These are phyloP conservation scores for Cytospora piceicola DNA, from an alignment of 2,329 filamentous ascomycete species.

Conservation along the genomic window DNA sequence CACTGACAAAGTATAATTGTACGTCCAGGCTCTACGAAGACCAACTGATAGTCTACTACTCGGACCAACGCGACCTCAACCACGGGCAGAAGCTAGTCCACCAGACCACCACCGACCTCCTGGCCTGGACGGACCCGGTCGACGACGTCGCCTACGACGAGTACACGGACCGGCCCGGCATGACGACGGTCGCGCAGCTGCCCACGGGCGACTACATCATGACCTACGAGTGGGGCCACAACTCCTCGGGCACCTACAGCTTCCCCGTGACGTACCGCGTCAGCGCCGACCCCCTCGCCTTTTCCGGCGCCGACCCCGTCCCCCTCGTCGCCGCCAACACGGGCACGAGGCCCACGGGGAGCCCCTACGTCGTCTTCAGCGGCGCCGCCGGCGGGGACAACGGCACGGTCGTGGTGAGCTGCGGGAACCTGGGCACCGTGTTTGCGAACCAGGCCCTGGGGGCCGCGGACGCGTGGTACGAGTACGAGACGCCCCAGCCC, in stretches of 20 bases:
- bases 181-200: slow-evolving; percentile 65
- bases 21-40: slow-evolving; percentile 52
- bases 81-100: slow-evolving; percentile 73
- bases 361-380: slow-evolving; percentile 51
- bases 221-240: slow-evolving; percentile 57
- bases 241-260: slow-evolving; percentile 31
- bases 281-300: slow-evolving; percentile 44
- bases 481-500: slow-evolving; percentile 42
- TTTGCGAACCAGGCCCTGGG: slow-evolving; percentile 49
- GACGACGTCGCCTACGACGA: slow-evolving; percentile 66
- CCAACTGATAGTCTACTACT: slow-evolving; percentile 69
- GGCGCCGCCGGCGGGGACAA: slow-evolving; percentile 46
- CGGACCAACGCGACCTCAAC: slow-evolving; percentile 68
- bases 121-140: slow-evolving; percentile 61
- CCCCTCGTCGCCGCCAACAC: slow-evolving; percentile 39
- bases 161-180: slow-evolving; percentile 68
- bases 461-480: slow-evolving; percentile 43
- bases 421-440: slow-evolving; percentile 44
- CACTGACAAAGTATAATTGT: not conserved
- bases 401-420: slow-evolving; percentile 50
- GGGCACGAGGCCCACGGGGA: slow-evolving; percentile 42
- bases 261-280: slow-evolving; percentile 53
- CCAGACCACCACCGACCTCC: slow-evolving; percentile 62
- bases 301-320: slow-evolving; percentile 40
- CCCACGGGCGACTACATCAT: slow-evolving; percentile 64